A percentile compares a stretch with the other conserved stretches of the same genome.
Evolutionary conservation across 768 basidiomycete genomes (phyloP).

Genomic region (Symmetrospora coprosmae): DNA sequence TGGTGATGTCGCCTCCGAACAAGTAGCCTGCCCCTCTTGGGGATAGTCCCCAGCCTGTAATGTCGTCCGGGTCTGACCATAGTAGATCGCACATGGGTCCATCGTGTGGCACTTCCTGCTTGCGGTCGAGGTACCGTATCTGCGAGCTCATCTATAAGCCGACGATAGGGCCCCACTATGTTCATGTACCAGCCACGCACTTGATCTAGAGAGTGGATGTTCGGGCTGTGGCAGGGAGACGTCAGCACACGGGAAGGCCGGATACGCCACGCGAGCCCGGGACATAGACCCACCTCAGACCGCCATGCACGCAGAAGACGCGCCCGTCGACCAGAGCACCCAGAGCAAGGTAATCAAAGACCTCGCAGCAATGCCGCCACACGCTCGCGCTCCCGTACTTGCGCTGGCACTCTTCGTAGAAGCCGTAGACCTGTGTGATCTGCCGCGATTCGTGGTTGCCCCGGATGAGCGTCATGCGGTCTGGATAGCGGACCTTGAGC

Average conservation of each 20-base stretch:
- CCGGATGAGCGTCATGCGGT: conserved; percentile 89
- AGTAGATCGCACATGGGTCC: conserved; percentile 96
- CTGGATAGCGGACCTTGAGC: conserved; percentile 90
- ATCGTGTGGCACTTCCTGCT: conserved; percentile 96
- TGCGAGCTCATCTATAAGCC: conserved; percentile 29
- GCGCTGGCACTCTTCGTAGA: conserved; percentile 96
- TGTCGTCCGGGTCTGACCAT: conserved; percentile 99
- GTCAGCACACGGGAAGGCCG: neutral
- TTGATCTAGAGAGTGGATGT: conserved; percentile 75
- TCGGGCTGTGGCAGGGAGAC: conserved; percentile 72
- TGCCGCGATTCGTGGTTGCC: conserved; percentile 98
- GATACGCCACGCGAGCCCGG: no score
- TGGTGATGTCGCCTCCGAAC: conserved; percentile 83
- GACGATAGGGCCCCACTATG: neutral
- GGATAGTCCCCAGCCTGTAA: conserved; percentile 86
- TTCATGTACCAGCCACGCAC: conserved; percentile 39
- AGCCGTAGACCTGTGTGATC: conserved; percentile 99
- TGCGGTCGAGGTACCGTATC: conserved; percentile 89
- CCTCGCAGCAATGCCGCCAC: conserved; percentile 97
- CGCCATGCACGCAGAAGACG: conserved; percentile 95
- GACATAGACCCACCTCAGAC: conserved; percentile 44
- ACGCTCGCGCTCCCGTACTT: conserved; percentile 99
- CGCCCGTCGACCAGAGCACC: conserved; percentile 93
- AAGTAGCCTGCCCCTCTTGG: conserved; percentile 94
- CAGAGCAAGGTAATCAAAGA: conserved; percentile 89